Base-by-base conservation (phyloP, 2,329 filamentous ascomycete genomes). In the Sporothrix pseudoabietina region DNA sequence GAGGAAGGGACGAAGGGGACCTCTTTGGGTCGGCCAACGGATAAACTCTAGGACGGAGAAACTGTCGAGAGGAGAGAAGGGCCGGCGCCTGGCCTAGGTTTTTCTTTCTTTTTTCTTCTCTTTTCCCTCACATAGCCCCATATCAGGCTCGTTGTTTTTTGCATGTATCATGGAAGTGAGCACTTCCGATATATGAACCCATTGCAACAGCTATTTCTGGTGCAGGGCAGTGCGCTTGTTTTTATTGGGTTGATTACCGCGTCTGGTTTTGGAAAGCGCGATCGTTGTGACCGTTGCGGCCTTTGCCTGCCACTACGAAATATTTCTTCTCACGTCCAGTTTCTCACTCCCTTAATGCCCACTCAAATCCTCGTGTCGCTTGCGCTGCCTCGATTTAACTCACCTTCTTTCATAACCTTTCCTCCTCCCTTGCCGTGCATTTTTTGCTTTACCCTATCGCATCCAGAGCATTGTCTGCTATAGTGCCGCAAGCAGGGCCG, bases 21-120 rank as follows among this genome's bases (percentile, higher is more conserved):
- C 26, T 26, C 26, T 69, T 12, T 16, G 66, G 41, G 47, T 69
- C 65, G 65, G 63, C 44, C 30, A 35, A 68, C 65, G 65, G 47
- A 30, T n/a, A 10, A 69, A 69, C 65, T 52, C 8, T 9, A 54
- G n/a, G 22, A 47, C 22, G 61, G 39, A 39, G 30, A 55, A 16
- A 26, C 44, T n/a, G 39, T 41, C 4, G 54, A n/a, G 39, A 22
- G 32, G 30, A 35, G 30, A 59, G 30, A 59, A 30, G 55, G 55
- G 55, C 14, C 55, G 55, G 30, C 30, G 30, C 5, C 30, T 35
- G 55, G 55, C 30, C 55, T 35, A 35, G 12, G 19, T 65, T 22
- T 39, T n/a, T n/a, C n/a, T n/a, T n/a, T n/a, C n/a, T n/a, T n/a
- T n/a, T n/a, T n/a, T n/a, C n/a, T n/a, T n/a, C n/a, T n/a, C n/a